Evolutionary conservation across 2,329 filamentous ascomycete genomes (phyloP), one percentile per base, ranked within the genome.

Genomic region (Cladobotryum mycophilum): DNA sequence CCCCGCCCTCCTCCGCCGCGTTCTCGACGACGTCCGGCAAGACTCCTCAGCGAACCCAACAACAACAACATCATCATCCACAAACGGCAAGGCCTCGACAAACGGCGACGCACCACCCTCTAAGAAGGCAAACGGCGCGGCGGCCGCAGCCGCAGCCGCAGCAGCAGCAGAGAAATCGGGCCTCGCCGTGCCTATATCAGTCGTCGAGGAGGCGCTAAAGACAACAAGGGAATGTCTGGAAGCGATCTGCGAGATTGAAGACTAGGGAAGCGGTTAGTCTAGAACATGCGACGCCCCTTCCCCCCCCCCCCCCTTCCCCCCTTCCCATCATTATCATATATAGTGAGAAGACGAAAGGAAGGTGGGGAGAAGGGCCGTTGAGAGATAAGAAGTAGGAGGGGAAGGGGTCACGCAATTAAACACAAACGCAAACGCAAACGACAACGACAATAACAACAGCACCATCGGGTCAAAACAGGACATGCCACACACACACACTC

Each of bases 121-220:
- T 9, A 66, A 61, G 34, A 62, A 59, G 45, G 42, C 46, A 15
- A 63, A 66, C 53, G 64, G 65, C 25, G 54, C 61, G 33, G 49
- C 57, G 3, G 51, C 55, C 15, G 36, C 36, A 9, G 15, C 12
- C 38, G 38, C 38, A n/a, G 15, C 8, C 5, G 5, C 37, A 17
- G 15, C 48, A 30, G 50, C 57, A 22, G 45, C 55, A 41, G 64
- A 60, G 12, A 63, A 63, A 22, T 46, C 55, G 15, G 73, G 64
- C 57, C 71, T 85, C 13, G 82, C 81, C 33, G 64, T 86, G 40
- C 82, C 84, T 12, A 71, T 76, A 49, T 62, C 70, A 2, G 80
- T 84, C n/a, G 67, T 85, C 13, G 78, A 84, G 22, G 79, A 86
- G 56, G 80, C 81, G 4, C 68, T 85, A n/a, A 75, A 74, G 56